Conservation (phyloP, 2,329 filamentous ascomycete species). For the Bipolaris cookei region DNA sequence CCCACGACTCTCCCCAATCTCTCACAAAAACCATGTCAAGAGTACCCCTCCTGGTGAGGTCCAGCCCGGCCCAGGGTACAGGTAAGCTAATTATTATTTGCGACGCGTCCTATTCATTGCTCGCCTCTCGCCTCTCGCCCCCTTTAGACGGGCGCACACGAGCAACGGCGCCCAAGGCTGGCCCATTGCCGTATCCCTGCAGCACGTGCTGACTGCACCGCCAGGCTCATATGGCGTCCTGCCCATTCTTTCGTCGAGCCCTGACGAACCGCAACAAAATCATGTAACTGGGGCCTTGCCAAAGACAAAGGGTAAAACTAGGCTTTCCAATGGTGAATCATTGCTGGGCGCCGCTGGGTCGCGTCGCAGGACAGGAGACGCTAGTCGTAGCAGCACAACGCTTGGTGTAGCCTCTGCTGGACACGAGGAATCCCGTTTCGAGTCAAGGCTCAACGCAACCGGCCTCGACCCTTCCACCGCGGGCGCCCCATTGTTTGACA, state of each 20-base stretch:
- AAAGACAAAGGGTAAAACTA: slow-evolving; percentile 45
- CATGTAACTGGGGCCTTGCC: slow-evolving; percentile 34
- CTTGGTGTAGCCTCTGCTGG: slow-evolving; percentile 34
- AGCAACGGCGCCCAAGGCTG: slow-evolving; percentile 13
- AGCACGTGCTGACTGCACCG: slow-evolving; percentile 13
- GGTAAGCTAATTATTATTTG: slow-evolving; percentile 30
- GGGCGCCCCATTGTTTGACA: slow-evolving; percentile 33
- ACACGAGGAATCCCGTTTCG: slow-evolving; percentile 39
- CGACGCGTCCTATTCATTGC: slow-evolving; percentile 7
- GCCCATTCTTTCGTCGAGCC: slow-evolving; percentile 53
- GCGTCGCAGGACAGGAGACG: slow-evolving; percentile 36
- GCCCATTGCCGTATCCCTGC: neutral
- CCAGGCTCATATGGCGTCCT: slow-evolving; percentile 65
- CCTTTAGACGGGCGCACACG: slow-evolving; percentile 9
- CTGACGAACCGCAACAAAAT: slow-evolving; percentile 45
- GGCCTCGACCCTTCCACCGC: slow-evolving; percentile 31
- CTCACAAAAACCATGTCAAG: slow-evolving; percentile 52
- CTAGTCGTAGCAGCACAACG: slow-evolving; percentile 32
- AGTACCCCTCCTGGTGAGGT: slow-evolving; percentile 64
- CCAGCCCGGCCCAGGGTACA: slow-evolving; percentile 65
- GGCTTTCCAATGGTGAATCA: slow-evolving; percentile 38
- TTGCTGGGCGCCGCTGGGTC: slow-evolving; percentile 26
- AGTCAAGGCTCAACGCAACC: slow-evolving; percentile 44
- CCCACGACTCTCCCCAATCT: slow-evolving; percentile 23
- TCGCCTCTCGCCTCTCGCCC: slow-evolving; percentile 5